Percentiles rank a stretch among this genome's conserved stretches.
phyloP scores from a whole-genome alignment of 2,329 filamentous ascomycete species.

The Talaromyces funiculosus region DNA sequence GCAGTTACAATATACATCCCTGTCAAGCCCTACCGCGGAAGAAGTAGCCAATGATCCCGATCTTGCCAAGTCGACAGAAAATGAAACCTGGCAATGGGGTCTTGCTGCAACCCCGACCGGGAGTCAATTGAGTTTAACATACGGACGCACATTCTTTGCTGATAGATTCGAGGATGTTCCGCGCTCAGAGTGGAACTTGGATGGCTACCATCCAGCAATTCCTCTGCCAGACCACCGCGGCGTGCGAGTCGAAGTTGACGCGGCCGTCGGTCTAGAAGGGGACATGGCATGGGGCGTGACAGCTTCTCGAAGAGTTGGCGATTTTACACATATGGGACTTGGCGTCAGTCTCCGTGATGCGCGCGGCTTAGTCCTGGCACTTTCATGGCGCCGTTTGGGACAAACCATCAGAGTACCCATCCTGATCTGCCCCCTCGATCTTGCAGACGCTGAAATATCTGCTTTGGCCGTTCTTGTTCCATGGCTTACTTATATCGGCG shows the following conservation, averaged over 20 bases:
- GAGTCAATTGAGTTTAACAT: slow-evolving; percentile 28
- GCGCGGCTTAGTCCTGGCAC: slow-evolving; percentile 32
- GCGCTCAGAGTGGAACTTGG: slow-evolving; percentile 37
- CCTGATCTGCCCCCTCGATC: slow-evolving; percentile 29
- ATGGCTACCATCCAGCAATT: slow-evolving; percentile 33
- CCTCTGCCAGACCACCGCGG: slow-evolving; percentile 25
- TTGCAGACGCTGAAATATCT: slow-evolving; percentile 31
- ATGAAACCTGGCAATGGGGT: slow-evolving; percentile 30
- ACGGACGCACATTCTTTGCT: slow-evolving; percentile 35
- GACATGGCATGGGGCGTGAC: slow-evolving; percentile 31
- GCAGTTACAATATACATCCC: slow-evolving; percentile 29
- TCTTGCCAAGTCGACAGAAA: background rate
- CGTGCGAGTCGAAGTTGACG: slow-evolving; percentile 31
- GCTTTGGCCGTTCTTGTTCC: slow-evolving; percentile 33
- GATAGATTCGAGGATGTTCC: slow-evolving; percentile 27
- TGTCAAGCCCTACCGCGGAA: slow-evolving; percentile 14
- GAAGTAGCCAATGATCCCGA: slow-evolving; percentile 15
- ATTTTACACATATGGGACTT: slow-evolving; percentile 36
- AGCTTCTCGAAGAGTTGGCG: slow-evolving; percentile 32
- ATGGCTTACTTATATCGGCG: slow-evolving; percentile 34
- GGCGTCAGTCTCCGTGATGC: slow-evolving; percentile 32
- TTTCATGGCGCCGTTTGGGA: slow-evolving; percentile 38
- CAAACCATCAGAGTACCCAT: slow-evolving; percentile 38
- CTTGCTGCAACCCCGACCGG: slow-evolving; percentile 26
- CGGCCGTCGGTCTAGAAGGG: slow-evolving; percentile 23